Conservation (phyloP, 768 basidiomycete species). For the Epithele typhae region DNA sequence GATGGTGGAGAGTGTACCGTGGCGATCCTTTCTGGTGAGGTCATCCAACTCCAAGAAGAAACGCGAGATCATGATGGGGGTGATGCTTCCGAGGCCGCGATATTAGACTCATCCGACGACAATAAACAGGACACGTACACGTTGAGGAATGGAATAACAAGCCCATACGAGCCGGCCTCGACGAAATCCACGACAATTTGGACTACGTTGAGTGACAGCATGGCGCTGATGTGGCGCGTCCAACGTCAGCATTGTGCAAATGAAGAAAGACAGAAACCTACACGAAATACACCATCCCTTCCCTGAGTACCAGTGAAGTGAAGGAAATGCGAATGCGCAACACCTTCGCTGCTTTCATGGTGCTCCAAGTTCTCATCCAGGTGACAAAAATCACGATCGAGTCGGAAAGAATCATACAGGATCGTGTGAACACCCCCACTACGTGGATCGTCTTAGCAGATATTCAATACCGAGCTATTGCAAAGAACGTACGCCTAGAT, state of each 20-base stretch:
- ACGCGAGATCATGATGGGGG: slow-evolving; percentile 15
- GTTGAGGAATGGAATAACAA: slow-evolving; percentile 7
- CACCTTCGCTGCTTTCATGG: background rate
- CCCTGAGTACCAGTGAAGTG: slow-evolving; percentile 6
- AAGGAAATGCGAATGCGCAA: slow-evolving; percentile 1
- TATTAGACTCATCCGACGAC: background rate
- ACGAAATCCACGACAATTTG: slow-evolving; percentile 11
- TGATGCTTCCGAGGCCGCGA: slow-evolving; percentile 2
- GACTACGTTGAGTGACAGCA: slow-evolving; percentile 8
- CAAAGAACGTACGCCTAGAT: too few relatives aligned
- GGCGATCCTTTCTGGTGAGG: background rate
- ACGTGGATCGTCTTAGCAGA: too few relatives aligned
- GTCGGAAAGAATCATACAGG: slow-evolving; percentile 7
- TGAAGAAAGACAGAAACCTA: background rate
- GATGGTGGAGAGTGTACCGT: background rate
- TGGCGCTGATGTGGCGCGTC: slow-evolving; percentile 1
- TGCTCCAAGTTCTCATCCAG: slow-evolving; percentile 13
- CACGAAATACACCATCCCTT: slow-evolving; percentile 13
- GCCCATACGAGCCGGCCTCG: background rate
- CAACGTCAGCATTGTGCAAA: too few relatives aligned
- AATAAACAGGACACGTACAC: background rate
- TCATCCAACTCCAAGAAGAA: slow-evolving; percentile 10
- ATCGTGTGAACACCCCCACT: slow-evolving; percentile 8
- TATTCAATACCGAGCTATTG: too few relatives aligned
- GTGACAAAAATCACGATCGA: slow-evolving; percentile 12